A percentile compares a stretch with the other conserved stretches of the same genome.
Evolutionary conservation across 1,139 yeast genomes (phyloP).

Genomic region (Yamadazyma epiphylla): DNA sequence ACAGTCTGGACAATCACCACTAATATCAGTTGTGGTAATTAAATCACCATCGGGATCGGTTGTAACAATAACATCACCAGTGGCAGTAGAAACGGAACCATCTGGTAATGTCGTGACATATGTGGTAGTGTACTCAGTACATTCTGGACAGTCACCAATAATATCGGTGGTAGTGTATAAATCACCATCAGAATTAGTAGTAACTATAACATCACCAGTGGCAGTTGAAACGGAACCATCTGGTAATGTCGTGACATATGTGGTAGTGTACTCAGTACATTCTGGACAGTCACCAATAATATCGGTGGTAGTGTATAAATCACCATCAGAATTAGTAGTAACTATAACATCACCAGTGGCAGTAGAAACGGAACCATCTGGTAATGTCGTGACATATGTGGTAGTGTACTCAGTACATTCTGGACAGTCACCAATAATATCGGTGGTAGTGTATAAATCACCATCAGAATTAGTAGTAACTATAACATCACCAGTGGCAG

Average conservation of each 20-base stretch:
- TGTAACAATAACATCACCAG: conserved; percentile 11
- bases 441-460: conserved; percentile 5
- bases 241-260: conserved; percentile 6
- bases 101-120: conserved; percentile 5
- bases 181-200: conserved; percentile 7
- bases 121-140: conserved; percentile 9
- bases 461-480: conserved; percentile 4
- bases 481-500: conserved; percentile 10
- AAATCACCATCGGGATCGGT: conserved; percentile 8
- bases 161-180: conserved; percentile 4
- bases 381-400: conserved; percentile 3
- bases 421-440: conserved; percentile 6
- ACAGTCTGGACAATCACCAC: conserved; percentile 7
- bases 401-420: conserved; percentile 7
- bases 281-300: conserved; percentile 8
- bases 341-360: conserved; percentile 6
- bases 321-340: conserved; percentile 7
- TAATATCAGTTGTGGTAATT: conserved; percentile 2
- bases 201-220: conserved; percentile 7
- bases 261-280: conserved; percentile 11
- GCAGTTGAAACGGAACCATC: conserved; percentile 5
- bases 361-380: conserved; percentile 2
- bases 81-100: conserved; percentile 8
- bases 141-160: conserved; percentile 7
- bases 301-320: conserved; percentile 6